Evolutionary conservation across 306 rosid genomes (phyloP).

Genomic region (Cicer arietinum): DNA sequence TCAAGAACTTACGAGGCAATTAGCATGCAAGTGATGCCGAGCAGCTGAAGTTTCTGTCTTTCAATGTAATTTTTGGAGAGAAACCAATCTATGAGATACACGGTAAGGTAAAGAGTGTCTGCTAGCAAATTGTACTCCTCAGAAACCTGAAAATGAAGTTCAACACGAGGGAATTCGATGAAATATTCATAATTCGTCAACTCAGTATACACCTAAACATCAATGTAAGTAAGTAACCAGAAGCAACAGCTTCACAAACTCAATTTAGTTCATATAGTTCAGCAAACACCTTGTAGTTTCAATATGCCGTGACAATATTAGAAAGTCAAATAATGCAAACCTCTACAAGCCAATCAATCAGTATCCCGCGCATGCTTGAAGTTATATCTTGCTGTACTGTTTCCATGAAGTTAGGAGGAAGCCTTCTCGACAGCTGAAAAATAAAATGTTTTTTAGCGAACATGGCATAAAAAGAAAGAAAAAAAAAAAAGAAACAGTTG

Average conservation of each 20-base stretch:
- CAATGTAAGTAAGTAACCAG: not conserved
- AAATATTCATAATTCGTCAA: not conserved
- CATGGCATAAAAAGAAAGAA: not conserved
- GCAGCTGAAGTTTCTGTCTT: slow-evolving; percentile 80
- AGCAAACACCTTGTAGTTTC: not conserved
- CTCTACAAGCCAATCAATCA: slow-evolving; percentile 99
- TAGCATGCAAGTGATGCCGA: slow-evolving; percentile 95
- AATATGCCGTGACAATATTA: not conserved
- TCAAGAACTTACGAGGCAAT: slow-evolving; percentile 83
- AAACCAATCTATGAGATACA: slow-evolving; percentile 84
- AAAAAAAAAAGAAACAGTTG: slow-evolving; percentile 34
- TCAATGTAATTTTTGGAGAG: slow-evolving; percentile 74
- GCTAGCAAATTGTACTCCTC: slow-evolving; percentile 82
- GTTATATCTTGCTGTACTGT: slow-evolving; percentile 76
- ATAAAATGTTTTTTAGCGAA: slow-evolving; percentile 24
- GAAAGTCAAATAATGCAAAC: slow-evolving; percentile 54
- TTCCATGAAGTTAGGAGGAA: slow-evolving; percentile 68
- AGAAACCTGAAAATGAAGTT: slow-evolving; percentile 64
- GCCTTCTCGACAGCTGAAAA: slow-evolving; percentile 78
- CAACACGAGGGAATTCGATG: slow-evolving; percentile 1
- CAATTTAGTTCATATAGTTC: not conserved
- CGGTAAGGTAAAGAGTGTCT: slow-evolving; percentile 84
- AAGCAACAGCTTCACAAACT: not conserved
- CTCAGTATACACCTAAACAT: not conserved
- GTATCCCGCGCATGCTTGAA: slow-evolving; percentile 84